Conservation (phyloP, 2,329 filamentous ascomycete species). For the Ophiostoma fasciatum region DNA sequence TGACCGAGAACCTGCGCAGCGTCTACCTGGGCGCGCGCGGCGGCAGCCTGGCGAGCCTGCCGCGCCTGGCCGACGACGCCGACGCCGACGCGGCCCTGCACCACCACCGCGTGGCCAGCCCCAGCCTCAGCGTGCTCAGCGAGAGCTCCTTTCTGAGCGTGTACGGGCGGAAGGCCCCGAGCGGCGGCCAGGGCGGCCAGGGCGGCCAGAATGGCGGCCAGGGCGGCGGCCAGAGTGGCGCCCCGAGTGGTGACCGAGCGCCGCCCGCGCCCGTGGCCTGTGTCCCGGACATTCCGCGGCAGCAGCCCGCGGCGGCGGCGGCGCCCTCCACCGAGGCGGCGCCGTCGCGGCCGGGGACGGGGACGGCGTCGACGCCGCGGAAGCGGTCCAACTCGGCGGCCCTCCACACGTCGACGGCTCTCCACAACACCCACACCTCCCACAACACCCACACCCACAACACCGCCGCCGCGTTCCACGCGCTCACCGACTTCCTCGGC, state of each 20-base stretch:
- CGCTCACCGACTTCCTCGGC: conserved; percentile 31
- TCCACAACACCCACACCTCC: neutral
- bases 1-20: conserved; percentile 45
- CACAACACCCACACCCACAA: conserved; percentile 12
- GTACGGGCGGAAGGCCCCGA: conserved; percentile 33
- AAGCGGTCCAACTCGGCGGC: conserved; percentile 19
- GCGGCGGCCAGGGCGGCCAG: too few relatives aligned
- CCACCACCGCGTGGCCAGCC: conserved; percentile 35
- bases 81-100: conserved; percentile 16
- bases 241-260: neutral
- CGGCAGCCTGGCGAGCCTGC: conserved; percentile 33
- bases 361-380: conserved; percentile 7
- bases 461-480: conserved; percentile 23
- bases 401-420: neutral
- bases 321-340: too few relatives aligned
- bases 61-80: conserved; percentile 29
- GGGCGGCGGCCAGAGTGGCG: too few relatives aligned
- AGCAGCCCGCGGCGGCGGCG: neutral
- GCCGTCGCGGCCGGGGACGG: conserved; percentile 2
- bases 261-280: conserved; percentile 5
- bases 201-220: too few relatives aligned
- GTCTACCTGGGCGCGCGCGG: conserved; percentile 37
- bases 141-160: conserved; percentile 54
- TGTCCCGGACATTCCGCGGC: conserved; percentile 6
- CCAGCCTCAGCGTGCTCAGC: conserved; percentile 48